A percentile compares a stretch with the other conserved stretches of the same genome.
Conservation (phyloP, 129 eudicot genomes). For the Flaveria ramosissima region DNA sequence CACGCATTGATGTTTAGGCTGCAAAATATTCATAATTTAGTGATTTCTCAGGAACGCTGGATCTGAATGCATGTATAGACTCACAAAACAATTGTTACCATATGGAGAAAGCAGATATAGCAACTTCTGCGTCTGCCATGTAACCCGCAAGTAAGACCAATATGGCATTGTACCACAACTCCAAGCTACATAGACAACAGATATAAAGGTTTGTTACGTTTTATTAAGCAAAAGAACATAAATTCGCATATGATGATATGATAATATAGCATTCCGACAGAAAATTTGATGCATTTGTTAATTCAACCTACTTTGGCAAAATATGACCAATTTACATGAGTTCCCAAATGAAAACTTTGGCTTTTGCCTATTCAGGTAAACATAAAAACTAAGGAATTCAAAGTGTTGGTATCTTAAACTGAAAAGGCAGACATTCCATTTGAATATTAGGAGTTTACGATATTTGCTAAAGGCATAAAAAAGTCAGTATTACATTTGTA, state of each 20-base stretch:
- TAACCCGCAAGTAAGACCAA: constrained; percentile 74
- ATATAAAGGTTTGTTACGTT: background rate
- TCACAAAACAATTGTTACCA: constrained; percentile 44
- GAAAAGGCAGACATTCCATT: background rate
- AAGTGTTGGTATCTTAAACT: background rate
- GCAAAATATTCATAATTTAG: constrained; percentile 31
- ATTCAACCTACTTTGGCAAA: background rate
- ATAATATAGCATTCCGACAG: too few relatives aligned
- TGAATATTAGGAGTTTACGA: background rate
- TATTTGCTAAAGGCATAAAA: background rate
- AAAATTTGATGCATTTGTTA: background rate
- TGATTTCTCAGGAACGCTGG: background rate
- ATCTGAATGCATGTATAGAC: background rate
- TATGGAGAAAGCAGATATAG: constrained; percentile 81
- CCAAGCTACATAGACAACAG: constrained; percentile 49
- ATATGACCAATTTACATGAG: background rate
- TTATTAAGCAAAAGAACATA: background rate
- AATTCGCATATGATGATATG: background rate
- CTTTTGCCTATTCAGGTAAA: background rate
- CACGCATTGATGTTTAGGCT: constrained; percentile 67
- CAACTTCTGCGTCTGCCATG: constrained; percentile 71
- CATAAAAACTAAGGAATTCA: background rate
- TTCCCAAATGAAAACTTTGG: background rate
- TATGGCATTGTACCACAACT: constrained; percentile 77
- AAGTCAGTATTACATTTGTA: background rate